phyloP scores from a whole-genome alignment of 371 early-diverging fungal species.

The Choanephora cucurbitarum region DNA sequence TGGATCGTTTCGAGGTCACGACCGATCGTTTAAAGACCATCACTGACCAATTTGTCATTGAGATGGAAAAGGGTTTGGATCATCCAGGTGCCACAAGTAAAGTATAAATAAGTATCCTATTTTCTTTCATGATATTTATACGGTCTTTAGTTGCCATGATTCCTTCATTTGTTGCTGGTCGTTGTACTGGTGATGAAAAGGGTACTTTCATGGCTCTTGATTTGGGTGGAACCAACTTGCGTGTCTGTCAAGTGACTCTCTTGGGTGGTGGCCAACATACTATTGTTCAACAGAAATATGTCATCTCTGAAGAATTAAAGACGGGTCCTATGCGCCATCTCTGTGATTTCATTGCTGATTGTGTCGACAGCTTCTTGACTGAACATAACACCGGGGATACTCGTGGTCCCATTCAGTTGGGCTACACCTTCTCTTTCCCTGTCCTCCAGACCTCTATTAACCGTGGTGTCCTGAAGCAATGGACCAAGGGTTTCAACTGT shows the following conservation, averaged over 20 bases:
- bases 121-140: not conserved
- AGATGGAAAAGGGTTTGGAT: constrained; percentile 75
- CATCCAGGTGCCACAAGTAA: constrained; percentile 55
- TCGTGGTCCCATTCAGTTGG: constrained; percentile 49
- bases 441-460: constrained; percentile 79
- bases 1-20: constrained; percentile 58
- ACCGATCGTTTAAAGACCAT: constrained; percentile 59
- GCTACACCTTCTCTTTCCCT: constrained; percentile 96
- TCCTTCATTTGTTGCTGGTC: constrained; percentile 81
- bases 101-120: constrained; percentile 2
- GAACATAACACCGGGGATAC: constrained; percentile 36
- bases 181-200: constrained; percentile 80
- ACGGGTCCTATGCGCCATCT: constrained; percentile 60
- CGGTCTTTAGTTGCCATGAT: constrained; percentile 52
- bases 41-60: constrained; percentile 64
- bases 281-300: constrained; percentile 77
- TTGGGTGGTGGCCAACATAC: constrained; percentile 66
- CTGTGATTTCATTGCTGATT: constrained; percentile 90
- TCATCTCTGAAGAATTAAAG: constrained; percentile 42
- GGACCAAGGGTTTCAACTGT: constrained; percentile 93
- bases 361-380: constrained; percentile 75
- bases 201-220: constrained; percentile 91
- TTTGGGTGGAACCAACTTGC: constrained; percentile 92
- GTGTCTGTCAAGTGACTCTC: constrained; percentile 83
- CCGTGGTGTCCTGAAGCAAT: constrained; percentile 81